These are phyloP conservation scores for Mucor sp. DNA, from an alignment of 371 early-diverging fungal genomes.

Conservation along the genomic window DNA sequence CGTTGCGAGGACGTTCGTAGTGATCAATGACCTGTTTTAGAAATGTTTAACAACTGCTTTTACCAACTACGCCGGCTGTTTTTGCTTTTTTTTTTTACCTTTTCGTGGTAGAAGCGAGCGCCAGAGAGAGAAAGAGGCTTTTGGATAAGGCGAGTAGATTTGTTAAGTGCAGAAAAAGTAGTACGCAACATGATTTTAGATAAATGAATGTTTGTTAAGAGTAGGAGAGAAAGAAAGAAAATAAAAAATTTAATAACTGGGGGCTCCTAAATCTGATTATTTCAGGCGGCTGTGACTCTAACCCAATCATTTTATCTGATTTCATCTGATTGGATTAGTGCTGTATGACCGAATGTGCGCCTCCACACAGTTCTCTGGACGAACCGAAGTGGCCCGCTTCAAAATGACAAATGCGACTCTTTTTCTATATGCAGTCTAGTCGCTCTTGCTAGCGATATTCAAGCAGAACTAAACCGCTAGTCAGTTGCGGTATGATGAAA, in stretches of 20 bases:
- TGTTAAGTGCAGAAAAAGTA: slow-evolving; percentile 20
- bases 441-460: not conserved
- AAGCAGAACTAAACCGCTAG: not conserved
- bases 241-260: slow-evolving; percentile 24
- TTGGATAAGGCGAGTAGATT: slow-evolving; percentile 24
- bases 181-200: slow-evolving; percentile 34
- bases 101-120: slow-evolving; percentile 68
- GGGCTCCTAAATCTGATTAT: slow-evolving; percentile 19
- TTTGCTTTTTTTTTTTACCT: slow-evolving; percentile 37
- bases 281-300: slow-evolving; percentile 1
- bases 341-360: not conserved
- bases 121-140: slow-evolving; percentile 43
- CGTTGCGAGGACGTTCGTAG: slow-evolving; percentile 96
- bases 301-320: slow-evolving; percentile 2
- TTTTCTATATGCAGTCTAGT: not conserved
- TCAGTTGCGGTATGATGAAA: not conserved
- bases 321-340: slow-evolving; percentile 9
- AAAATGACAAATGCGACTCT: not conserved
- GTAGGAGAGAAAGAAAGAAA: slow-evolving; percentile 5
- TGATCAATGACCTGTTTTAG: slow-evolving; percentile 82
- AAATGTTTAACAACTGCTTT: not conserved
- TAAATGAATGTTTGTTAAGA: slow-evolving; percentile 1
- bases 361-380: not conserved
- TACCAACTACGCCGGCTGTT: not conserved
- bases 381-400: slow-evolving; percentile 12